Evolutionary conservation across 108 stramenopile species (phyloP), one percentile per base, ranked within the genome.

Genomic region (Skeletonema costatum): DNA sequence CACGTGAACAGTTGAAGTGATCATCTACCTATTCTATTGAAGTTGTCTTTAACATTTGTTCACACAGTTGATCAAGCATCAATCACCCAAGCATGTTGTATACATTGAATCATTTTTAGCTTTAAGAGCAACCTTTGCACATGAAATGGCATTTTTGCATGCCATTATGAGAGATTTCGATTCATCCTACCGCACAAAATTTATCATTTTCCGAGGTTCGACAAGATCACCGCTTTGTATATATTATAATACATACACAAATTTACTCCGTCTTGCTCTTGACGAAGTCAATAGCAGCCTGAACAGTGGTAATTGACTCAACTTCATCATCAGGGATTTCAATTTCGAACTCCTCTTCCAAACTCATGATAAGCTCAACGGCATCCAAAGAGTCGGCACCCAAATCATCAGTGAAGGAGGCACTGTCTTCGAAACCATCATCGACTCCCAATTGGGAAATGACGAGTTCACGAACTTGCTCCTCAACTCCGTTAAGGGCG

Each of bases 251-350:
- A 36, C 5, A 36, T 36, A 36, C 5, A 36, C 36, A 36, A 36
- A 36, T 36, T 36, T 36, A 36, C 5, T 36, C 36, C 8, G 76
- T 70, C 75, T 75, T 76, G 38, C 62, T 70, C 67, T 66, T 73
- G 30, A 99, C 90, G 80, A 93, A 98, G 68, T 86, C 85, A 65
- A 97, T 90, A 59, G 95, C 98, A 48, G 97, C 97, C 58, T 83
- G 81, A 50, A 97, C 93, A 66, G 93, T 94, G 68, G 89, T 74
- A 74, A 99, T 99, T 68, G 82, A 81, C 85, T 94, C 96, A 71
- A 97, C 97, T 74, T 97, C 94, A 31, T 96, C 96, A 86, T 99
- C 98, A 29, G 97, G 97, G 85, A 99, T 99, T 74, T 98, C 97
- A 65, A 95, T 90, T 73, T 93, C 92, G 86, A 97, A 99, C 84